Conservation (phyloP, 495 filamentous ascomycete species). For the Glonium stellatum region DNA sequence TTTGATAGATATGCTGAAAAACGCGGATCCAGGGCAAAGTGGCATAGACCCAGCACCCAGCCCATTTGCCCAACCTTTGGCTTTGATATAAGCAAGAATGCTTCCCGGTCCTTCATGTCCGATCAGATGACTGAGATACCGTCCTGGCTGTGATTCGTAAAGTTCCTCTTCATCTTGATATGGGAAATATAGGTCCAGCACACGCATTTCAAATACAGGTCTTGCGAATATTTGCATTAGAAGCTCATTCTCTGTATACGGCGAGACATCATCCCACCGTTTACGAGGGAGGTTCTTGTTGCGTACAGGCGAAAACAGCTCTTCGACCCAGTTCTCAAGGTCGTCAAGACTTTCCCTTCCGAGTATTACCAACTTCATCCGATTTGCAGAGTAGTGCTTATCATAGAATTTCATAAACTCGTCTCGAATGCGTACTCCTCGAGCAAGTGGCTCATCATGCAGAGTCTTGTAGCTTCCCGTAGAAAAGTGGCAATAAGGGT, state of each 20-base stretch:
- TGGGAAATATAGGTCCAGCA: constrained; percentile 79
- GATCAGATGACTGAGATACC: constrained; percentile 88
- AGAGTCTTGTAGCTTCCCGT: constrained; percentile 89
- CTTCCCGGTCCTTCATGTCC: constrained; percentile 96
- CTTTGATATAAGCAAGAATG: constrained; percentile 90
- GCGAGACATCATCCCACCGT: constrained; percentile 69
- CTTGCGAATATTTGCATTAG: constrained; percentile 85
- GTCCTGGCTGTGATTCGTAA: constrained; percentile 76
- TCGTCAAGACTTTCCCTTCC: constrained; percentile 84
- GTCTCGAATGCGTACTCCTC: constrained; percentile 80
- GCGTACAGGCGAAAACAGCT: constrained; percentile 73
- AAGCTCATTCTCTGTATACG: constrained; percentile 60
- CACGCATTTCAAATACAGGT: constrained; percentile 88
- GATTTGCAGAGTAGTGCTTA: constrained; percentile 88
- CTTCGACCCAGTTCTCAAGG: constrained; percentile 78
- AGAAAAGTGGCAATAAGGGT: constrained; percentile 94
- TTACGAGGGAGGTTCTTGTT: constrained; percentile 82
- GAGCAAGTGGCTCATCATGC: constrained; percentile 71
- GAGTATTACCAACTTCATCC: constrained; percentile 90
- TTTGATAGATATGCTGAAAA: constrained; percentile 73
- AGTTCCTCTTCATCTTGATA: constrained; percentile 82
- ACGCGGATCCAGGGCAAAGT: constrained; percentile 73
- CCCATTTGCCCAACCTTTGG: constrained; percentile 89
- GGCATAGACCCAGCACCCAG: constrained; percentile 70
- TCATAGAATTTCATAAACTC: constrained; percentile 93